These are phyloP conservation scores for Circinella minor DNA, from an alignment of 371 early-diverging fungal genomes.

Conservation along the genomic window DNA sequence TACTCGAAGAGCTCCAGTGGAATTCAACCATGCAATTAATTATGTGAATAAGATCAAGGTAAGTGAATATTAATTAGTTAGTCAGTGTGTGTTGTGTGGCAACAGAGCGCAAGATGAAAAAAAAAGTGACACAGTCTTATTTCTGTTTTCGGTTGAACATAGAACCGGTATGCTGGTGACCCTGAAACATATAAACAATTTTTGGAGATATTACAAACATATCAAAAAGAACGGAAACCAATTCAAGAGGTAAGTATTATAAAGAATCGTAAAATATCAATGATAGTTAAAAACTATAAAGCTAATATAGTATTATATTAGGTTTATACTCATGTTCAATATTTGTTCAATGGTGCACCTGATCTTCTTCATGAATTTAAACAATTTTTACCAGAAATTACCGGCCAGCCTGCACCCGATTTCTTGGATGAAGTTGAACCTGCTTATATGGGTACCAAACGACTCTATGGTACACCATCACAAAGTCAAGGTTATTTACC, in stretches of 20 bases:
- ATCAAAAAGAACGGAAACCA: conserved; percentile 88
- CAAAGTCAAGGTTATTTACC: not conserved
- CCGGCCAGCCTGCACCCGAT: conserved; percentile 19
- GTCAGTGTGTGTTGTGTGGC: no score
- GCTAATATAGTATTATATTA: not conserved
- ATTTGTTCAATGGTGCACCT: conserved; percentile 77
- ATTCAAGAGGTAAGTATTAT: conserved; percentile 73
- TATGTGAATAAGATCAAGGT: conserved; percentile 97
- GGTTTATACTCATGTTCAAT: conserved; percentile 79
- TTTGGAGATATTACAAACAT: conserved; percentile 90
- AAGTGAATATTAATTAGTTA: not conserved
- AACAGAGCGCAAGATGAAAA: no score
- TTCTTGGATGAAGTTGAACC: conserved; percentile 20
- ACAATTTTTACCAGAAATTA: conserved; percentile 86
- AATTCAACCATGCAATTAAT: conserved; percentile 94
- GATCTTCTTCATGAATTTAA: conserved; percentile 94
- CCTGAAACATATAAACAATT: conserved; percentile 94
- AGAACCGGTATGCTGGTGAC: conserved; percentile 84
- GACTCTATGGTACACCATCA: conserved; percentile 5
- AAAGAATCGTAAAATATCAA: not conserved
- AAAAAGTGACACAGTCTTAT: no score
- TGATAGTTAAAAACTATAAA: not conserved
- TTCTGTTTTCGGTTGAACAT: conserved; percentile 5
- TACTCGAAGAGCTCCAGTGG: conserved; percentile 64
- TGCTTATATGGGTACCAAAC: conserved; percentile 15